A percentile compares a stretch with the other conserved stretches of the same genome.
phyloP scores from a whole-genome alignment of 192 early-diverging fungal species.

The Podila minutissima region DNA sequence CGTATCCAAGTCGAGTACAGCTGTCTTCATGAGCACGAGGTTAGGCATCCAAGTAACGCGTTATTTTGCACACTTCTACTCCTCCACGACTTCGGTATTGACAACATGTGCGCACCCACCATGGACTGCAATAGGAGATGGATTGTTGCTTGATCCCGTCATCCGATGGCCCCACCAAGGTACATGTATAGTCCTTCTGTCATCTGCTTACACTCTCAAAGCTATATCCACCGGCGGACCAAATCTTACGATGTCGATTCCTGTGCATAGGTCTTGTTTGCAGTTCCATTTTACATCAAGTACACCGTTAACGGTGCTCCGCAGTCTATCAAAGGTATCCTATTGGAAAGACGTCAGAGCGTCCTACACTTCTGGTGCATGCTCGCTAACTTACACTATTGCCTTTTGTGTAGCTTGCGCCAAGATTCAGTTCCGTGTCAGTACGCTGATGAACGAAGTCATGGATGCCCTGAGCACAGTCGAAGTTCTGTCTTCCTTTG shows the following conservation, averaged over 20 bases:
- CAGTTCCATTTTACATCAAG: constrained; percentile 31
- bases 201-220: neutral
- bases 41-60: neutral
- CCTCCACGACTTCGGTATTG: neutral
- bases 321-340: constrained; percentile 14
- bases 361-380: no score
- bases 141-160: constrained; percentile 38
- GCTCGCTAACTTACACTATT: no score
- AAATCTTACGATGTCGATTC: no score
- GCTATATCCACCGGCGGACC: no score
- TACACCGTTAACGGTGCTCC: constrained; percentile 6
- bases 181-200: neutral
- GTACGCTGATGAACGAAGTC: constrained; percentile 34
- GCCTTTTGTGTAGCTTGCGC: constrained; percentile 2
- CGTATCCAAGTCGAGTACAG: constrained; percentile 47
- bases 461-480: constrained; percentile 26
- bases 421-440: constrained; percentile 42
- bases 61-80: neutral
- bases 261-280: constrained; percentile 26
- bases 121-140: constrained; percentile 23
- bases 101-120: neutral
- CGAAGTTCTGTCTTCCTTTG: constrained; percentile 25
- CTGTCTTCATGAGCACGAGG: constrained; percentile 29
- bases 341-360: neutral
- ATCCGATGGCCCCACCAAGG: constrained; percentile 40